Evolutionary conservation across 1,284 basidiomycete species (phyloP).

Genomic region (Microbotryum scabiosae): DNA sequence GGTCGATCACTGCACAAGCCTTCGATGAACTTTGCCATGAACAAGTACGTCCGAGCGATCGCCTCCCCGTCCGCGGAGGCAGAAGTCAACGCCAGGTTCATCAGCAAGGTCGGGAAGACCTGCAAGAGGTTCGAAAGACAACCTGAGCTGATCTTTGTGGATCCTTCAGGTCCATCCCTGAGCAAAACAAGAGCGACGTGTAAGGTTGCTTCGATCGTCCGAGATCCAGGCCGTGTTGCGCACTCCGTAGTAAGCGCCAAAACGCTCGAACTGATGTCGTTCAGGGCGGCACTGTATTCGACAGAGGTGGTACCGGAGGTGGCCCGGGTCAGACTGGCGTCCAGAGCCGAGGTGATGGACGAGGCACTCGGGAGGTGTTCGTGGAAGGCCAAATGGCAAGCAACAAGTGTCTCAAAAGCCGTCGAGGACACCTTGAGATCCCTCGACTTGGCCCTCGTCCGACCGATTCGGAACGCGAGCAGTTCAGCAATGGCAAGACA

Average conservation of each 20-base stretch:
- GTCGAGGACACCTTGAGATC: background rate
- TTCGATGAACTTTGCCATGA: slow-evolving; percentile 24
- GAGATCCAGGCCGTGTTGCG: background rate
- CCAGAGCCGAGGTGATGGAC: background rate
- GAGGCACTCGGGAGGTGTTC: background rate
- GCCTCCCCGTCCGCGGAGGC: background rate
- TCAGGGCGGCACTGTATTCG: slow-evolving; percentile 15
- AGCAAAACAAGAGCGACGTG: slow-evolving; percentile 7
- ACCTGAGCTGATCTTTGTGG: slow-evolving; percentile 8
- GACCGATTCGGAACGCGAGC: slow-evolving; percentile 1
- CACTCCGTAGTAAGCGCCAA: background rate
- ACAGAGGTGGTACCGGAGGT: background rate
- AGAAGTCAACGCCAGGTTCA: background rate
- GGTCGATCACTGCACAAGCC: slow-evolving; percentile 26
- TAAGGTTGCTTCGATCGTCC: slow-evolving; percentile 1
- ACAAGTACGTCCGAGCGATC: background rate
- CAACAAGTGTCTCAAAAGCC: slow-evolving; percentile 19
- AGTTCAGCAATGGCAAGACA: slow-evolving; percentile 8
- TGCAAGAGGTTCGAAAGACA: slow-evolving; percentile 20
- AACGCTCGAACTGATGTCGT: background rate
- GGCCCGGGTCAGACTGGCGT: slow-evolving; percentile 1
- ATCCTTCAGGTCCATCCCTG: slow-evolving; percentile 22
- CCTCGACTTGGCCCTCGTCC: slow-evolving; percentile 3
- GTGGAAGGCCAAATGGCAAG: slow-evolving; percentile 14
- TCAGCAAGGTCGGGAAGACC: slow-evolving; percentile 10